Base-by-base conservation (phyloP, 495 filamentous ascomycete species). In the Cladorrhinum samala region DNA sequence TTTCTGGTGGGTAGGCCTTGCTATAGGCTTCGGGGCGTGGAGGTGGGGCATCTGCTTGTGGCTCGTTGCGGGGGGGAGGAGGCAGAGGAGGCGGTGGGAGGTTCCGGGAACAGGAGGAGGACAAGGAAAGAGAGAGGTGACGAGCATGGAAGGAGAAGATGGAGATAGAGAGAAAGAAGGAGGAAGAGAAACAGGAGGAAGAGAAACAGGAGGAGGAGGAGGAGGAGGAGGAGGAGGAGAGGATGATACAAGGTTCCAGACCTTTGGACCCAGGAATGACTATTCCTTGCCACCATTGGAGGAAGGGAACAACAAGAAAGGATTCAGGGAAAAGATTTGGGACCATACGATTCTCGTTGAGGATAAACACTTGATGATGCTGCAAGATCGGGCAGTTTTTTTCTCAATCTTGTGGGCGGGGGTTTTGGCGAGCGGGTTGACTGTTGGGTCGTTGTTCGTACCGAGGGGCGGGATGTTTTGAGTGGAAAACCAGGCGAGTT, bases 41-140 rank as follows among this genome's bases (percentile, higher is more conserved):
- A 82, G 80, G 60, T n/a, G n/a, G n/a, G 81, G 78, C 55, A 79
- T 85, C 71, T 87, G 83, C 62, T 72, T 85, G n/a, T 71, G 73
- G 49, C 67, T 87, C 1, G 80, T 86, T 59, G 76, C 40, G n/a
- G 43, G 52, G 17, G 76, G 83, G 57, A 76, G 73, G 55, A 77
- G 83, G 16, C 83, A 87, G 61, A 65, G 87, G 0, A 77, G 81
- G 9, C 84, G 85, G 0, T 89, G 86, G 86, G 85, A 88, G 63
- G 1, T 9, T 19, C 18, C 41, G 5, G 17, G 7, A n/a, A 17
- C 43, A 19, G 3, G 19, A 45, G 6, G 5, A 41, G 5, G 39
- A 37, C 30, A 6, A 41, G 39, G 13, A 41, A 6, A 14, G 39
- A 14, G 17, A 18, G 5, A 14, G 39, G 13, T 5, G 13, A 66